These are phyloP conservation scores for Gloeopeniophorella convolvens DNA, from an alignment of 768 basidiomycete genomes.

Conservation along the genomic window DNA sequence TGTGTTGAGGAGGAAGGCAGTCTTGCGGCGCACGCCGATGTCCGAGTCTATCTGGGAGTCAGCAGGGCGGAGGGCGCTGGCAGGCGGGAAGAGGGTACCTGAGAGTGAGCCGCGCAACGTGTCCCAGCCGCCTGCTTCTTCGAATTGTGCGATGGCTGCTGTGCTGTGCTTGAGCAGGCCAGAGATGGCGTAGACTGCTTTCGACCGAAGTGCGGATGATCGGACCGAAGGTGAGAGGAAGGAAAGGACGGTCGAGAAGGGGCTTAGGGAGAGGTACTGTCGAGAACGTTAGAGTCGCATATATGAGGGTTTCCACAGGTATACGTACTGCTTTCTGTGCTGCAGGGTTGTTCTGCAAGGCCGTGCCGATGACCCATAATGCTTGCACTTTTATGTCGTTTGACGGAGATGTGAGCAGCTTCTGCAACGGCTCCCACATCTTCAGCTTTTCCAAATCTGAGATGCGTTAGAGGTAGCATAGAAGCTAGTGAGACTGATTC, in stretches of 20 bases:
- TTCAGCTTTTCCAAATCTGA: constrained; percentile 71
- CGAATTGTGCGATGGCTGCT: constrained; percentile 52
- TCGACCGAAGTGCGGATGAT: constrained; percentile 56
- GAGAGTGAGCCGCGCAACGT: constrained; percentile 51
- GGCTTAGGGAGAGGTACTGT: constrained; percentile 60
- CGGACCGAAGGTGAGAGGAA: constrained; percentile 51
- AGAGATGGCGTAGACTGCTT: constrained; percentile 77
- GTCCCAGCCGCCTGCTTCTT: constrained; percentile 55
- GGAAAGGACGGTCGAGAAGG: constrained; percentile 55
- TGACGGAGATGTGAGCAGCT: constrained; percentile 52
- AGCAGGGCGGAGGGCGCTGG: neutral
- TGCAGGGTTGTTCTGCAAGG: constrained; percentile 82
- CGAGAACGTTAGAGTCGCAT: no score
- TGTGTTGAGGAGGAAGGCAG: constrained; percentile 66
- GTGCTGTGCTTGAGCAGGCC: constrained; percentile 74
- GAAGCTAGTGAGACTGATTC: constrained; percentile 9
- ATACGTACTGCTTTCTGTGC: constrained; percentile 67
- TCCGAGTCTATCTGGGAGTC: constrained; percentile 55
- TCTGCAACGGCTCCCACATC: constrained; percentile 74
- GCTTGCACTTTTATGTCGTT: constrained; percentile 59
- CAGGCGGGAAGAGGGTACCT: constrained; percentile 36
- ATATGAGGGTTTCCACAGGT: no score
- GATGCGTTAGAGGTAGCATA: neutral
- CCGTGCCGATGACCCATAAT: constrained; percentile 85
- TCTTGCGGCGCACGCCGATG: constrained; percentile 70